These are phyloP conservation scores for Apophysomyces variabilis DNA, from an alignment of 371 early-diverging fungal genomes.

Conservation along the genomic window DNA sequence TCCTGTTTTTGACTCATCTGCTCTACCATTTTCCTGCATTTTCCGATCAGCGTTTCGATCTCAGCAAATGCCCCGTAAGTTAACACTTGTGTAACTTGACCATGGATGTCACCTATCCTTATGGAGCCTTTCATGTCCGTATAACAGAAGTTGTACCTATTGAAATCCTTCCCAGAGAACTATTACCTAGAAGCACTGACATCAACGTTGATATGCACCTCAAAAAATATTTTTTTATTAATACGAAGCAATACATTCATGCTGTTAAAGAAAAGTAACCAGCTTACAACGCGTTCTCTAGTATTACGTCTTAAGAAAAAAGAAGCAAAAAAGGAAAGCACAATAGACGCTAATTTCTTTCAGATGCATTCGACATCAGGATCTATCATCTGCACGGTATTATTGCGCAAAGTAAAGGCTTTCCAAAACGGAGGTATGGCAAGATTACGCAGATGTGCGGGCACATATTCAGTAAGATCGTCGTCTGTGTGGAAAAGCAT, in stretches of 20 bases:
- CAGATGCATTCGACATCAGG: constrained; percentile 23
- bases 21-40: not conserved
- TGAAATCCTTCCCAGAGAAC: no score
- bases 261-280: no score
- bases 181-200: no score
- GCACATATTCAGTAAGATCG: constrained; percentile 31
- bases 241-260: no score
- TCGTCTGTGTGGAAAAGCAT: constrained; percentile 19
- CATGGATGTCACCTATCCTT: no score
- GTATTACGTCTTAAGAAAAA: no score
- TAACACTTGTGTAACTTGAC: no score
- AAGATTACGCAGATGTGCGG: constrained; percentile 38
- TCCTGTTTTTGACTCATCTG: constrained; percentile 7
- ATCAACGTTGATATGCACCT: no score
- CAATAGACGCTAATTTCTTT: not conserved
- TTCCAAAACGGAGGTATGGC: constrained; percentile 42
- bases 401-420: constrained; percentile 39
- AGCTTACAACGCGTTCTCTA: no score
- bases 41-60: constrained; percentile 3
- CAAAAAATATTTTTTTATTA: no score
- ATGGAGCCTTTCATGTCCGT: no score
- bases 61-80: not conserved
- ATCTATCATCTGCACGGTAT: constrained; percentile 37
- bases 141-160: no score
- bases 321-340: not conserved